These are phyloP conservation scores for Ogataea sp. DNA, from an alignment of 805 yeast genomes.

Conservation along the genomic window DNA sequence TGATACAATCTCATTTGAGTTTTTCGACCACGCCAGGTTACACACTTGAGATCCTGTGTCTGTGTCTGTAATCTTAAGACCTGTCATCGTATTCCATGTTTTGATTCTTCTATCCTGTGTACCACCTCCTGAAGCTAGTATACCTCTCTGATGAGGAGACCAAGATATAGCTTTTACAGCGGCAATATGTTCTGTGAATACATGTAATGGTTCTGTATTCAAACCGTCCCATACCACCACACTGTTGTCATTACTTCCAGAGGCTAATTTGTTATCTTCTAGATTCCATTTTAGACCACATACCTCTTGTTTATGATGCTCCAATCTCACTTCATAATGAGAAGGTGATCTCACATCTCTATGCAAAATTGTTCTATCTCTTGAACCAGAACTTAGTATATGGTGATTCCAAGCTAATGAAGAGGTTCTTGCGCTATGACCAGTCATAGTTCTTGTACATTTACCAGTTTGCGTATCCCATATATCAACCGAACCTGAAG, in stretches of 20 bases:
- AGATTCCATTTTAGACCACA: conserved; percentile 94
- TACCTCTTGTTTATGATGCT: conserved; percentile 81
- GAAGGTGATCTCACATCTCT: conserved; percentile 86
- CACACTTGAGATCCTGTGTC: conserved; percentile 97
- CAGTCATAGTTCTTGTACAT: conserved; percentile 86
- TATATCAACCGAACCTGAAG: conserved; percentile 80
- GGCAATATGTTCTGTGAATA: conserved; percentile 77
- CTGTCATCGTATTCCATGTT: conserved; percentile 86
- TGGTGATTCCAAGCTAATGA: conserved; percentile 94
- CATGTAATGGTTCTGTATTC: conserved; percentile 57
- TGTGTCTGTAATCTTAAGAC: conserved; percentile 64
- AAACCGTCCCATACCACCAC: conserved; percentile 84
- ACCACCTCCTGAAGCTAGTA: conserved; percentile 94
- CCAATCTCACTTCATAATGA: conserved; percentile 66
- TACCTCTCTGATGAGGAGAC: conserved; percentile 96
- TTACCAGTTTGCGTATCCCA: conserved; percentile 85
- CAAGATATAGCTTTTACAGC: conserved; percentile 96
- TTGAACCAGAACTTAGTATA: conserved; percentile 75
- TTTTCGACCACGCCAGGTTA: conserved; percentile 86
- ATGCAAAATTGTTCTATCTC: conserved; percentile 79
- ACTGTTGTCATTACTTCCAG: conserved; percentile 92
- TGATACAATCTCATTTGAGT: conserved; percentile 85
- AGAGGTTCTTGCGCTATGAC: conserved; percentile 79
- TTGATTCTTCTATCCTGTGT: conserved; percentile 87
- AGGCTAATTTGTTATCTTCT: conserved; percentile 85